Conservation (phyloP, 1,284 basidiomycete genomes). For the Dichomitus squalens region DNA sequence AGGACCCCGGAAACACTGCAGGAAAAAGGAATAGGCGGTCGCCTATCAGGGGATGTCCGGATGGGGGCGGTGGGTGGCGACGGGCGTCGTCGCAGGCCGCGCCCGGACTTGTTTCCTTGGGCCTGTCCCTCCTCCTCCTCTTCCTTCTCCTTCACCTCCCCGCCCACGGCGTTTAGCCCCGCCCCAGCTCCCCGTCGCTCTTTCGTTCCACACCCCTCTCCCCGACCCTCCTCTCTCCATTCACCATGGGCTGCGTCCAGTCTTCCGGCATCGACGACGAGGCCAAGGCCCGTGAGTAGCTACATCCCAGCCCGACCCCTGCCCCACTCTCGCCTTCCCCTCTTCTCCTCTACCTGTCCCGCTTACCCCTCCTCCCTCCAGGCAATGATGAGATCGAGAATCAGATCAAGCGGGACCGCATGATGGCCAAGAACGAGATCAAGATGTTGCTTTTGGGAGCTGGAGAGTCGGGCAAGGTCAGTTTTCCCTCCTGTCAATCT, state of each 20-base stretch:
- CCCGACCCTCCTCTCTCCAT: constrained; percentile 13
- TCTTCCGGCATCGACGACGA: constrained; percentile 73
- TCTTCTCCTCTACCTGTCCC: background rate
- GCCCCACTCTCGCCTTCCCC: too few relatives aligned
- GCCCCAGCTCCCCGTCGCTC: constrained; percentile 22
- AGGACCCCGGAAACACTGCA: background rate
- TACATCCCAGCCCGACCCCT: background rate
- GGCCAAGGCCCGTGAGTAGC: constrained; percentile 80
- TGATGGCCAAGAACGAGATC: constrained; percentile 94
- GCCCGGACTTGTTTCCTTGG: background rate
- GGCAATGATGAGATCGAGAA: constrained; percentile 96
- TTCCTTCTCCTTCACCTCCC: constrained; percentile 12
- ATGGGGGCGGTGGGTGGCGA: background rate
- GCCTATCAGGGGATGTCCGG: constrained; percentile 13
- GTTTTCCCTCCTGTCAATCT: constrained; percentile 21
- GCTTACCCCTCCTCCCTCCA: constrained; percentile 31
- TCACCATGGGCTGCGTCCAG: constrained; percentile 74
- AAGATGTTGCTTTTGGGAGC: constrained; percentile 92
- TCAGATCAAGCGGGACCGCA: constrained; percentile 91
- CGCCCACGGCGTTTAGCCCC: constrained; percentile 17
- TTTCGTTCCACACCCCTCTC: constrained; percentile 25
- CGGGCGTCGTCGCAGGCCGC: constrained; percentile 1
- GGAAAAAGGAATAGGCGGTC: constrained; percentile 10
- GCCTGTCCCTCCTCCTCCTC: constrained; percentile 2
- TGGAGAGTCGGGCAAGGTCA: constrained; percentile 89